phyloP scores from a whole-genome alignment of 495 filamentous ascomycete genomes.

The Penicillium flavigenum region DNA sequence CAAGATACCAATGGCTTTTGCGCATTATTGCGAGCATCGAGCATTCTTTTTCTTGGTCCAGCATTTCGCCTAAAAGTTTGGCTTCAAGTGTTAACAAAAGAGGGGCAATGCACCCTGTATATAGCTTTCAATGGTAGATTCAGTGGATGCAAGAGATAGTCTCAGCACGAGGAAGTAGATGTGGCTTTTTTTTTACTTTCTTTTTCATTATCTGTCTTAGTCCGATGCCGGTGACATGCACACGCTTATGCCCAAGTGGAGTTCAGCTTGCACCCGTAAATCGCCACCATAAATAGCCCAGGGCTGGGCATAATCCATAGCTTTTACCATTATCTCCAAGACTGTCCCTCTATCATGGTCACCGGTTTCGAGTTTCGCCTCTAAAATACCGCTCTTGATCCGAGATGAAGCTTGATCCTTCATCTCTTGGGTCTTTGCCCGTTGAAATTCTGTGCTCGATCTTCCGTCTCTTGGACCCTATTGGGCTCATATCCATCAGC shows the following conservation, averaged over 20 bases:
- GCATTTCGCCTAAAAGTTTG: conserved; percentile 25
- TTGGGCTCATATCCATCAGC: conserved; percentile 14
- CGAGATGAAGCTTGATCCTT: not conserved
- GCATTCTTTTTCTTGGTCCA: conserved; percentile 21
- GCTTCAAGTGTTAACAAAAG: conserved; percentile 16
- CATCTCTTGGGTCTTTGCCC: conserved; percentile 9
- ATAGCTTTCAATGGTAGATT: conserved; percentile 21
- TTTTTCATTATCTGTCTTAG: not conserved
- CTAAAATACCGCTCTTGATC: not conserved
- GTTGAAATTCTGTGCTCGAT: conserved; percentile 12
- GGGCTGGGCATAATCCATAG: not conserved
- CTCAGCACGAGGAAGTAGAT: not conserved
- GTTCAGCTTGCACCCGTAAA: not conserved
- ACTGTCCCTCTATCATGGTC: not conserved
- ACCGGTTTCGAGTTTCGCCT: not conserved
- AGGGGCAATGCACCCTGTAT: conserved; percentile 21
- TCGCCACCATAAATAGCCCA: not conserved
- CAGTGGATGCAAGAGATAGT: conserved; percentile 3
- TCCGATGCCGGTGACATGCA: not conserved
- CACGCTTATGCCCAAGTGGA: not conserved
- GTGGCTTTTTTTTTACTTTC: not conserved
- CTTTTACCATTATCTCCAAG: not conserved
- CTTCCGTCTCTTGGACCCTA: conserved; percentile 16
- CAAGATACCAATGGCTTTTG: conserved; percentile 23
- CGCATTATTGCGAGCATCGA: conserved; percentile 24